Base-by-base conservation (phyloP, 2,329 filamentous ascomycete genomes). In the Madurella fahalii region DNA sequence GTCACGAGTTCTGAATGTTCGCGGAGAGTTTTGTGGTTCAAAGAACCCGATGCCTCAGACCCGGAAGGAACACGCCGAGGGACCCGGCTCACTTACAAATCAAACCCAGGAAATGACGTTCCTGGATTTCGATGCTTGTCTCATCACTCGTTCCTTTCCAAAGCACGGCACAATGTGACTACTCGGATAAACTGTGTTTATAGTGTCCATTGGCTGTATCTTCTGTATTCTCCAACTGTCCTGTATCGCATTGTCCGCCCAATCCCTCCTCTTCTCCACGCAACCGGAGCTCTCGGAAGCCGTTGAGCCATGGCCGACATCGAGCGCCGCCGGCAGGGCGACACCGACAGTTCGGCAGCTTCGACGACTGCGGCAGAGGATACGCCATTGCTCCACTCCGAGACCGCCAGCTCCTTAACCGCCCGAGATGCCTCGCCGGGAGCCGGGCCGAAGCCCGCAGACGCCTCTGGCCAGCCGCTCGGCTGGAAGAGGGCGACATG, bases 401-500 rank as follows among this genome's bases (percentile, higher is more conserved):
- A 64, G 30, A 51, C 46, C 3, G 52, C 59, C 25, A 64, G 62
- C 43, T 64, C 60, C 2, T 43, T 53, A 3, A 63, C 60, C 8
- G 52, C 58, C 40, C 52, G 57, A 16, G 57, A 65, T 59, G 60
- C 12, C n/a, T 61, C 58, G 8, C 53, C 49, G n/a, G 37, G 43
- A 17, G 47, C 45, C 37, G 34, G 34, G 2, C 44, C 46, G 49
- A 42, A 25, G 17, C 40, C 54, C 30, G 53, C 30, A 2, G 47
- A 53, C 31, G 30, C n/a, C 12, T 41, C 52, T 16, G 61, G 66
- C 52, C 50, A 62, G 53, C 50, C 60, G 2, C 64, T 72, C 39
- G 59, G 67, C 9, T 52, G 62, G 12, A 56, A 64, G 11, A 68
- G 78, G 47, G 74, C 67, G 8, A 41, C 72, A 2, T 72, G 76